Evolutionary conservation across 257 asterid species (phyloP).

Genomic region (Fraxinus americana): DNA sequence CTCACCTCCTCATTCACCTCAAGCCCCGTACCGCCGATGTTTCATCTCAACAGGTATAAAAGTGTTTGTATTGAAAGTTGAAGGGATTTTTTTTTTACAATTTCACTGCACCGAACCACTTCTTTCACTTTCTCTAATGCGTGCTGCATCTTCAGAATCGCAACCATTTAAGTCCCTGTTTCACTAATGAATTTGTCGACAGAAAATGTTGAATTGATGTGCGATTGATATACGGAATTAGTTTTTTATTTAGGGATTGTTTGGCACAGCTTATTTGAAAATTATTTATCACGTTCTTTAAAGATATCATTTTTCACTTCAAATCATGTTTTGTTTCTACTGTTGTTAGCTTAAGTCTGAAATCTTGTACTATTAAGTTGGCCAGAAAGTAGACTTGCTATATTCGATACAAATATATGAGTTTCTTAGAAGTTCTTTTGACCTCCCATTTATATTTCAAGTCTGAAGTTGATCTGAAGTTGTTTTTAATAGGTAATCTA

Average conservation of each 20-base stretch:
- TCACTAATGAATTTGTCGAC: not conserved
- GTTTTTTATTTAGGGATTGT: not conserved
- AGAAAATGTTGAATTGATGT: not conserved
- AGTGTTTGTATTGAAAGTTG: not conserved
- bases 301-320: no score
- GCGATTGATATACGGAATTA: not conserved
- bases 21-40: conserved; percentile 90
- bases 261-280: no score
- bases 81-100: no score
- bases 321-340: not conserved
- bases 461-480: not conserved
- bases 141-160: not conserved
- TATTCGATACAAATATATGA: not conserved
- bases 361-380: not conserved
- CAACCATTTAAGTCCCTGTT: not conserved
- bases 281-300: no score
- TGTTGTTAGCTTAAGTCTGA: not conserved
- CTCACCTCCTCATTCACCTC: conserved; percentile 71
- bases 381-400: not conserved
- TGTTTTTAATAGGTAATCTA: not conserved
- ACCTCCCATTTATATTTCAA: not conserved
- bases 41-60: conserved; percentile 66
- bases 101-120: not conserved
- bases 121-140: not conserved
- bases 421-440: not conserved